Conservation (phyloP, 345 rosid species). For the Moricandia moricandioides region DNA sequence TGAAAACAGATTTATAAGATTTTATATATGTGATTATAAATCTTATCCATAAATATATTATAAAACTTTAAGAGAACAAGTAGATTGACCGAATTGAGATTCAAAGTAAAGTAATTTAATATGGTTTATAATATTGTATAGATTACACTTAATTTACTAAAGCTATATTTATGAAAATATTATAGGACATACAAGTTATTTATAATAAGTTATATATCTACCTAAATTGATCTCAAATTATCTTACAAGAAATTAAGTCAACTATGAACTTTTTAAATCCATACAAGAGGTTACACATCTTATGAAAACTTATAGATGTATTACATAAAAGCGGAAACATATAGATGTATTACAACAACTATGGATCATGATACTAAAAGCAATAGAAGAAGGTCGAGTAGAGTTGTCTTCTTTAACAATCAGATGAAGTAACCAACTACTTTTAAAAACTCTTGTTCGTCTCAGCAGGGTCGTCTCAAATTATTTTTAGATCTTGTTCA, state of each 20-base stretch:
- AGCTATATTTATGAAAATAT: background rate
- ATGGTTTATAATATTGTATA: background rate
- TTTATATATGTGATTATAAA: background rate
- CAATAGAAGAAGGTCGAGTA: background rate
- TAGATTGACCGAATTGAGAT: background rate
- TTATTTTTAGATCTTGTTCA: too few relatives aligned
- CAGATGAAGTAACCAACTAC: background rate
- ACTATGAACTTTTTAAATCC: background rate
- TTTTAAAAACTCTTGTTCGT: background rate
- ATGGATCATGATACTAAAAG: background rate
- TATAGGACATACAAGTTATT: background rate
- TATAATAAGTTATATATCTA: background rate
- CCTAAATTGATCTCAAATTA: background rate
- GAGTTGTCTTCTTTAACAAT: too few relatives aligned
- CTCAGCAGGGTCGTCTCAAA: too few relatives aligned
- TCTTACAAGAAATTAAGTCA: background rate
- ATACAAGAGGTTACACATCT: background rate
- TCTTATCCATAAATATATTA: background rate
- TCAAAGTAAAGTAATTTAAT: background rate
- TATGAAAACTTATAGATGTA: background rate
- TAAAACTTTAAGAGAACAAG: background rate
- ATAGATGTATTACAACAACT: background rate
- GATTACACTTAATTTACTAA: background rate
- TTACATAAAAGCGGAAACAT: background rate
- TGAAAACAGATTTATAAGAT: background rate